A percentile compares a stretch with the other conserved stretches of the same genome.
Evolutionary conservation across 306 rosid species (phyloP).

Genomic region (Elaeagnus macrophylla): DNA sequence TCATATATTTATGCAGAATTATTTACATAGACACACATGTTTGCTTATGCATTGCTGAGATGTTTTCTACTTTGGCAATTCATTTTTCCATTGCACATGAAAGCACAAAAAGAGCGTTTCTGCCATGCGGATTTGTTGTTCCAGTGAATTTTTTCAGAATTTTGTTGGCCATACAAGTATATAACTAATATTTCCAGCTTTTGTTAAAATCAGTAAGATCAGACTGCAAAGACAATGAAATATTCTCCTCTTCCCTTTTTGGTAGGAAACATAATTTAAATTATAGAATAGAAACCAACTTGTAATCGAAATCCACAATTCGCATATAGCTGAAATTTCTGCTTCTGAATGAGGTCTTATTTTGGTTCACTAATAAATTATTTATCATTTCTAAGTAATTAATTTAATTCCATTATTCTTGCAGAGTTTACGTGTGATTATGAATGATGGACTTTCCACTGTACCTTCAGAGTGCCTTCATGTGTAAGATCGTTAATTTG

Average conservation of each 20-base stretch:
- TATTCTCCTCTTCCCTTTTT: too few relatives aligned
- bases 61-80: background rate
- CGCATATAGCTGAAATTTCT: too few relatives aligned
- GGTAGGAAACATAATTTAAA: too few relatives aligned
- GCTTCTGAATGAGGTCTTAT: too few relatives aligned
- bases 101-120: background rate
- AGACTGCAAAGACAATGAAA: too few relatives aligned
- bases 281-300: too few relatives aligned
- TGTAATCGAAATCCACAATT: too few relatives aligned
- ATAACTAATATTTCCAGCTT: too few relatives aligned
- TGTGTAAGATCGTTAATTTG: slow-evolving; percentile 52
- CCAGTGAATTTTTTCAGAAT: background rate
- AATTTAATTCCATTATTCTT: slow-evolving; percentile 3
- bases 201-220: too few relatives aligned
- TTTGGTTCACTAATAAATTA: background rate
- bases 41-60: background rate
- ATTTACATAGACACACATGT: background rate
- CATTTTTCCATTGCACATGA: background rate
- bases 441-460: slow-evolving; percentile 20
- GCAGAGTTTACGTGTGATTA: slow-evolving; percentile 73
- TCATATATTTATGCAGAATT: too few relatives aligned
- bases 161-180: too few relatives aligned
- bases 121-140: background rate
- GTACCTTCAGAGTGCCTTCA: background rate
- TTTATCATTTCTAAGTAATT: background rate